Base-by-base conservation (phyloP, 768 basidiomycete species). In the Inosperma sp. region DNA sequence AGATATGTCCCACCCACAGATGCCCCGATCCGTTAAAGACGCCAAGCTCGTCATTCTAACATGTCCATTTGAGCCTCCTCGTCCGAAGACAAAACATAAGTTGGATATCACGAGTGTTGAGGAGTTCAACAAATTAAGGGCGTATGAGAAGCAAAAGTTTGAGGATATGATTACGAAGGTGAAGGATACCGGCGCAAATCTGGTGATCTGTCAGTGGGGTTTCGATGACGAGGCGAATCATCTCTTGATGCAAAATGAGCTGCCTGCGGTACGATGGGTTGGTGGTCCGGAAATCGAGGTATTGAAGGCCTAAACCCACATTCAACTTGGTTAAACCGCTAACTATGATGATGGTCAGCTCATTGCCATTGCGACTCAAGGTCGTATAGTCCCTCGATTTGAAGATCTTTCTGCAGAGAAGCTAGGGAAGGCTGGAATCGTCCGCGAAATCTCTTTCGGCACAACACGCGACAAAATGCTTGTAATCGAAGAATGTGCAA, bases 211-310 rank as follows among this genome's bases (percentile, higher is more conserved):
- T 70, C 96, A 99, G 65, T 99, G 96, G 96, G 96, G 96, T 53
- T 99, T 99, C 64, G 96, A 99, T 65, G 96, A 99, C 63, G 96
- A 99, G 71, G 96, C 96, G 36, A 99, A 99, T 65, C 96, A 98
- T 66, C 58, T 98, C 60, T 70, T 99, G 56, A 93, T 98, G 91
- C 93, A 96, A 74, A 98, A 97, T 60, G 91, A 94, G 12, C 76
- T 99, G 29, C 96, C 96, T 35, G 90, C 96, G 23, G 95, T 98
- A 25, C 80, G 96, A 65, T 98, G 96, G 96, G 96, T 99, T 49
- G 96, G 96, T 53, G 96, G 96, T 19, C 96, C 96, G 3, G 96
- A 99, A 67, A 99, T 99, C 56, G 96, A 99, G 84, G 93, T 93
- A 36, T 16, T 4, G 23, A 22, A 25, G n/a, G n/a, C n/a, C n/a